Base-by-base conservation (phyloP, 352 stramenopile species). In the Globisporangium cylindrosporum region DNA sequence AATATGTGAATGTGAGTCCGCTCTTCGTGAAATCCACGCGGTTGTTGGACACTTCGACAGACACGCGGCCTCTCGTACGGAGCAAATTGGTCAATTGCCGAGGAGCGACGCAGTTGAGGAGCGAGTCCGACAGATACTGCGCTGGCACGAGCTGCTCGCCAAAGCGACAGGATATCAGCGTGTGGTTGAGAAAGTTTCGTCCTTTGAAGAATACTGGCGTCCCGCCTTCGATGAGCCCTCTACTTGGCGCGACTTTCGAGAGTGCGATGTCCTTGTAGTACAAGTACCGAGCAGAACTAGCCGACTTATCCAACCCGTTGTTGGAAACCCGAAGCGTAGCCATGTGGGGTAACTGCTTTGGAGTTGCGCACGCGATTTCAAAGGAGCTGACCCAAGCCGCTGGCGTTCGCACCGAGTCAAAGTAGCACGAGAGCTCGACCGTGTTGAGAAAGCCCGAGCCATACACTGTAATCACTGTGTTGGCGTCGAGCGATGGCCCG, bases 101-200 rank as follows among this genome's bases (percentile, higher is more conserved):
- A 15, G 95, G 95, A 20, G 83, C 72, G 10, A 94, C 67, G 69
- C 97, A 99, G 8, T 69, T 70, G 20, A 98, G 60, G 15, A 97
- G 29, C 29, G 79, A 90, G 32, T 81, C 61, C 1, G 78, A 90
- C 14, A 99, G 67, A 48, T 90, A 97, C 6, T 82, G 94, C 7
- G 91, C 95, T 65, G 71, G 74, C 4, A 84, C 84, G 18, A 78
- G 66, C 10, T 81, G 57, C 22, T 80, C 78, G 18, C 85, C 94
- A 77, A 99, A 98, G 1, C 78, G 81, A 68, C 97, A 99, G 14
- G 71, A 72, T 20, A 98, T 74, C 2, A 86, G 66, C 8, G 90
- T 94, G 22, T 90, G 81, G 67, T 98, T 98, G 25, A 98, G 62
- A 67, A 99, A 99, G 68, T 99, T 98, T 25, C 83, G 81, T 15